These are phyloP conservation scores for Pilaira anomala DNA, from an alignment of 192 early-diverging fungal genomes.

Conservation along the genomic window DNA sequence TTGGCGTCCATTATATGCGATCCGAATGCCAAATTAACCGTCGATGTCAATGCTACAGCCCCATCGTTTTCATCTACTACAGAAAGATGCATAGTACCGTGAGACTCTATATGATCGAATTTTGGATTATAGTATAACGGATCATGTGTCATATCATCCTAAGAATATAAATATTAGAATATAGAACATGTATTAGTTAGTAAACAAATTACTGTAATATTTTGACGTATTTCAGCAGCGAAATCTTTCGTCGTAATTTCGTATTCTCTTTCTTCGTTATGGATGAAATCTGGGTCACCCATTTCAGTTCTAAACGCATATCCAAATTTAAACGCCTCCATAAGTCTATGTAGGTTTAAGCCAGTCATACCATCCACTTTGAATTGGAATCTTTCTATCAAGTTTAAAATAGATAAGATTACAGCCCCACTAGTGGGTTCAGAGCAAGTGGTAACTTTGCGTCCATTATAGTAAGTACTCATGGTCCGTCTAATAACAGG, in stretches of 20 bases:
- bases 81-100: constrained; percentile 92
- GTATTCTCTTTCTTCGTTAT: constrained; percentile 55
- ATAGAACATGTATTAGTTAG: not conserved
- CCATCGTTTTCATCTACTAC: constrained; percentile 68
- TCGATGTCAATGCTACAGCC: constrained; percentile 86
- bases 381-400: constrained; percentile 81
- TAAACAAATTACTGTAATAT: constrained; percentile 60
- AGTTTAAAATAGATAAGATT: constrained; percentile 78
- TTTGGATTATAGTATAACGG: constrained; percentile 75
- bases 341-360: constrained; percentile 73
- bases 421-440: constrained; percentile 77
- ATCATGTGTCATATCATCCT: constrained; percentile 53
- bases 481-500: constrained; percentile 58
- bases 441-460: constrained; percentile 64
- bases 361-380: constrained; percentile 52
- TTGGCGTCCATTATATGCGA: constrained; percentile 79
- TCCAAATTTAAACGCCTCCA: constrained; percentile 86
- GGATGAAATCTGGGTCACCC: constrained; percentile 76
- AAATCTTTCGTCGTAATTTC: constrained; percentile 71
- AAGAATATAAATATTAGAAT: not conserved
- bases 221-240: constrained; percentile 59
- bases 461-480: constrained; percentile 75
- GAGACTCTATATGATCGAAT: constrained; percentile 74
- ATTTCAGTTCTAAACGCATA: constrained; percentile 79
- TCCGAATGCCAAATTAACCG: constrained; percentile 88